A percentile compares a stretch with the other conserved stretches of the same genome.
These are phyloP conservation scores for Akanthomyces uredinophilus DNA, from an alignment of 2,329 filamentous ascomycete species.

Conservation along the genomic window DNA sequence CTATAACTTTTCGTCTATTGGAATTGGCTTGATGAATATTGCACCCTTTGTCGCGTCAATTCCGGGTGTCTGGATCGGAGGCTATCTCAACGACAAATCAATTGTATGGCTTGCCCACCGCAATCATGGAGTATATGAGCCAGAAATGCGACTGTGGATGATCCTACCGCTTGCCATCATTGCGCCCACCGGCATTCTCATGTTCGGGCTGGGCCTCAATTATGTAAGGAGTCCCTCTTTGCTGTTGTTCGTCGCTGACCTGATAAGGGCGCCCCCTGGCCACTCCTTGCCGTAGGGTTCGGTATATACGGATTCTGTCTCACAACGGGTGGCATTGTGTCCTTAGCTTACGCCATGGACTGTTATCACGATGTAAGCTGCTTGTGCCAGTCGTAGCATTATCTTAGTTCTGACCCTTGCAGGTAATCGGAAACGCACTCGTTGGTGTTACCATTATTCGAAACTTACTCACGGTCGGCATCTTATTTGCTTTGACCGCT, in stretches of 20 bases:
- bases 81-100: constrained; percentile 32
- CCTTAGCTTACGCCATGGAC: constrained; percentile 31
- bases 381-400: background rate
- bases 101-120: constrained; percentile 31
- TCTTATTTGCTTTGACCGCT: constrained; percentile 20
- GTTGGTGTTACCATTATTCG: constrained; percentile 23
- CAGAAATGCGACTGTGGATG: constrained; percentile 36
- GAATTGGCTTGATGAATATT: constrained; percentile 24
- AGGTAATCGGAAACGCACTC: constrained; percentile 24
- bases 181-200: constrained; percentile 28
- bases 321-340: constrained; percentile 29
- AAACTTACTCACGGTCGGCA: constrained; percentile 20
- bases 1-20: constrained; percentile 23
- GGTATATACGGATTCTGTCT: constrained; percentile 34
- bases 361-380: constrained; percentile 31
- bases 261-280: constrained; percentile 34
- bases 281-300: constrained; percentile 30
- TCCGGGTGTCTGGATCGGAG: constrained; percentile 32
- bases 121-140: constrained; percentile 37
- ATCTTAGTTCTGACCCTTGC: background rate
- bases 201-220: constrained; percentile 31
- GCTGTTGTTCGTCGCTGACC: background rate
- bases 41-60: constrained; percentile 33
- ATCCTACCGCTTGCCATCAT: constrained; percentile 24
- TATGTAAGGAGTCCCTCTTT: constrained; percentile 22